Percentiles rank a stretch among this genome's conserved stretches.
phyloP scores from a whole-genome alignment of 176 grass and related monocot genomes.

The Musa schizocarpa region DNA sequence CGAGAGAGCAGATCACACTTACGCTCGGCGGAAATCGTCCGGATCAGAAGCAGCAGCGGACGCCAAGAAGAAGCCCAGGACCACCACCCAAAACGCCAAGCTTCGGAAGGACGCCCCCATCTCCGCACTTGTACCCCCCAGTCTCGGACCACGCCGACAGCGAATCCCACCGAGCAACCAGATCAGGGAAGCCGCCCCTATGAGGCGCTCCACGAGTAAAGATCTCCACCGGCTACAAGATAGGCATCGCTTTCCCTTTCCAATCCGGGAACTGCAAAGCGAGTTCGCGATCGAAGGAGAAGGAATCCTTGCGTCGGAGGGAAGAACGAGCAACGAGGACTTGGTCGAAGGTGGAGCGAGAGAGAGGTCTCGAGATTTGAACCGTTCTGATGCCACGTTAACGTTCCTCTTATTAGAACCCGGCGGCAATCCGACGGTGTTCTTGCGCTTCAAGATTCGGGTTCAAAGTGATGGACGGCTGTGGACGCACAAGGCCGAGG shows the following conservation, averaged over 20 bases:
- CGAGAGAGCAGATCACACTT: not conserved
- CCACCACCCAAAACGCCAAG: not conserved
- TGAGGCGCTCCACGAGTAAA: not conserved
- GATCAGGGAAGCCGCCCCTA: not conserved
- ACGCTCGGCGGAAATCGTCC: slow-evolving; percentile 8
- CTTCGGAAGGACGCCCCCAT: not conserved
- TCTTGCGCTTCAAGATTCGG: not conserved
- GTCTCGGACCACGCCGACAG: not conserved
- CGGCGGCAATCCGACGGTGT: not conserved
- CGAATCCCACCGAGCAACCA: not conserved
- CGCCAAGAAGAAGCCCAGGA: not conserved
- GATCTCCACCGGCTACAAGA: not conserved
- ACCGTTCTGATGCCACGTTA: slow-evolving; percentile 1
- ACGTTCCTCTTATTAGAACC: not conserved
- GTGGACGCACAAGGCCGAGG: too few relatives aligned
- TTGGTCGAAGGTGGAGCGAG: not conserved
- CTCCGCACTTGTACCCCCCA: not conserved
- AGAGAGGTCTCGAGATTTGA: slow-evolving; percentile 6
- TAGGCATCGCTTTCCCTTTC: not conserved
- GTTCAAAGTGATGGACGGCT: too few relatives aligned
- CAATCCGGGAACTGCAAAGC: not conserved
- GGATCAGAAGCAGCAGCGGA: not conserved
- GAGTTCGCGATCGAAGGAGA: not conserved
- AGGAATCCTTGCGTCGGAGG: not conserved
- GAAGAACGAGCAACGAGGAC: not conserved